phyloP scores from a whole-genome alignment of 352 stramenopile genomes.

The Lagenidium giganteum region DNA sequence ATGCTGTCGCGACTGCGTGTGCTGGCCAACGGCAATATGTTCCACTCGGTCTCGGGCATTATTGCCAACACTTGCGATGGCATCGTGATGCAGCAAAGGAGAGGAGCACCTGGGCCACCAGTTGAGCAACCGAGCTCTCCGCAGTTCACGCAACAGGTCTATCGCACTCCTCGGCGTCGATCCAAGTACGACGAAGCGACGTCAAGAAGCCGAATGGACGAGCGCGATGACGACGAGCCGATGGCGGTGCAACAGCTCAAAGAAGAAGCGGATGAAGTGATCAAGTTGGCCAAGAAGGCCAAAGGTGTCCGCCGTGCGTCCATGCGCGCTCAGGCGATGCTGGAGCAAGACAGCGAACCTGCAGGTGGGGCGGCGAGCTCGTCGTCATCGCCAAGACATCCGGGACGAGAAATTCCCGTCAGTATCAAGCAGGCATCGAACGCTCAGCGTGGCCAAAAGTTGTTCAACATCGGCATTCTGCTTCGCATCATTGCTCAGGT shows the following conservation, averaged over 20 bases:
- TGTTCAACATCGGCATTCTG: conserved; percentile 57
- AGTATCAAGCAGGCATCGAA: conserved; percentile 42
- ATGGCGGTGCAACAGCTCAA: conserved; percentile 1
- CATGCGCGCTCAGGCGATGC: conserved; percentile 13
- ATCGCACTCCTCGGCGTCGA: too few species aligned
- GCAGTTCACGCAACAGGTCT: too few species aligned
- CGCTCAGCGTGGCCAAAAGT: conserved; percentile 37
- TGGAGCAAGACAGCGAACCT: too few species aligned
- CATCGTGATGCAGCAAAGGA: too few species aligned
- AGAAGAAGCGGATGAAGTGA: conserved; percentile 19
- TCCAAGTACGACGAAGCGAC: too few species aligned
- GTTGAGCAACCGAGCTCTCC: too few species aligned
- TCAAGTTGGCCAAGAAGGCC: conserved; percentile 34
- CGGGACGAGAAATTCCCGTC: conserved; percentile 34
- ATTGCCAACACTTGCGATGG: conserved; percentile 16
- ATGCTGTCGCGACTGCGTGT: conserved; percentile 34
- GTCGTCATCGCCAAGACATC: conserved; percentile 8
- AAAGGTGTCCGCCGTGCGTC: conserved; percentile 40
- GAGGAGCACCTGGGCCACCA: too few species aligned
- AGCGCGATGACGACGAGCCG: conserved; percentile 3
- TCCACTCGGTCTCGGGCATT: conserved; percentile 15
- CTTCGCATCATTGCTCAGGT: conserved; percentile 58
- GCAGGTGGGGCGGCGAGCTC: too few species aligned
- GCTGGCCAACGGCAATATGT: conserved; percentile 28
- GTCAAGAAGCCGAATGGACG: conserved; percentile 14